phyloP scores from a whole-genome alignment of 2,329 filamentous ascomycete species.

The Coniella vitis region DNA sequence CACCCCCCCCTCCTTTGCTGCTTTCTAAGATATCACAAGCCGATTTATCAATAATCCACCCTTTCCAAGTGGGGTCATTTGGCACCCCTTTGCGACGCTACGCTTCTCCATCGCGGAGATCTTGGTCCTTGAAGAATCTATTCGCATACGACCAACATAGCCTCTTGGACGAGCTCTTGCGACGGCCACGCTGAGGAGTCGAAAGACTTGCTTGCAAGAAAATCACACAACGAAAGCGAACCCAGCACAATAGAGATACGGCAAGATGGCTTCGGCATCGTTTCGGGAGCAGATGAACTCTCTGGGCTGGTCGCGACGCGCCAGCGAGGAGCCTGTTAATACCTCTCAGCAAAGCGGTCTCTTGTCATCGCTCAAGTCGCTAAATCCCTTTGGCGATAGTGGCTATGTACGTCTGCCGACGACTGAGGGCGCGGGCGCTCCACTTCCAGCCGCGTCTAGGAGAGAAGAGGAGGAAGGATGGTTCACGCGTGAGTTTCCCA shows the following conservation, averaged over 20 bases:
- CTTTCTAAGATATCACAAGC: slow-evolving; percentile 21
- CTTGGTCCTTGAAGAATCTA: slow-evolving; percentile 6
- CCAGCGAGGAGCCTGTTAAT: slow-evolving; percentile 67
- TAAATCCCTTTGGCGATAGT: slow-evolving; percentile 81
- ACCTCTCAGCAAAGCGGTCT: slow-evolving; percentile 67
- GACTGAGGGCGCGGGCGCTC: slow-evolving; percentile 73
- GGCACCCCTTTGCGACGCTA: slow-evolving; percentile 19
- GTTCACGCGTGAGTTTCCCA: slow-evolving; percentile 75
- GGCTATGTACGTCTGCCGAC: slow-evolving; percentile 90
- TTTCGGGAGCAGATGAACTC: slow-evolving; percentile 95
- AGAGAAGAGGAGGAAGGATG: slow-evolving; percentile 93
- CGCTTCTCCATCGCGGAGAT: slow-evolving; percentile 8
- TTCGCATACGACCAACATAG: neutral
- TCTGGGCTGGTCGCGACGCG: slow-evolving; percentile 85
- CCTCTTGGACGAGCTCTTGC: neutral
- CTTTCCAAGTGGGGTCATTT: slow-evolving; percentile 21
- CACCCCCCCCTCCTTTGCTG: slow-evolving; percentile 14
- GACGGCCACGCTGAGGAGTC: slow-evolving; percentile 1
- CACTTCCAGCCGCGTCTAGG: slow-evolving; percentile 73
- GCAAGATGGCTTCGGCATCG: slow-evolving; percentile 71
- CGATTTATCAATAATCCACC: slow-evolving; percentile 18
- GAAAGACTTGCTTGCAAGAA: too few relatives aligned
- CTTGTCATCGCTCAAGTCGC: slow-evolving; percentile 70
- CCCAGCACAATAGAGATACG: neutral
- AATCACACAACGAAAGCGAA: neutral